Evolutionary conservation across 2,329 filamentous ascomycete genomes (phyloP).

Genomic region (Exophiala spinifera): DNA sequence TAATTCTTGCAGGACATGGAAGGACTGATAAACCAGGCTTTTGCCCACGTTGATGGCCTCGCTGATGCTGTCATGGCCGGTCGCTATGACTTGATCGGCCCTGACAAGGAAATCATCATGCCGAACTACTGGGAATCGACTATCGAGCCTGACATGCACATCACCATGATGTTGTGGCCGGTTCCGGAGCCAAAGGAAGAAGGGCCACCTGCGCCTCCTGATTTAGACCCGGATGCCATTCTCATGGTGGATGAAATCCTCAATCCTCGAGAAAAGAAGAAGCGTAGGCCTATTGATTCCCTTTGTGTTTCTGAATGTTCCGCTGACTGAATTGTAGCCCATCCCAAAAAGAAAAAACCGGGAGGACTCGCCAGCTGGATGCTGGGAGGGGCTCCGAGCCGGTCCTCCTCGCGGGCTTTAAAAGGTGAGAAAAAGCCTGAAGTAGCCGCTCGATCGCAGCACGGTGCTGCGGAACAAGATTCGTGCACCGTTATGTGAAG

Average conservation of each 20-base stretch:
- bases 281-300: constrained; percentile 20
- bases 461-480: constrained; percentile 28
- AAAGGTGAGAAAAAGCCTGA: constrained; percentile 49
- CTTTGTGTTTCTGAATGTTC: background rate
- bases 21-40: constrained; percentile 79
- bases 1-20: constrained; percentile 67
- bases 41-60: constrained; percentile 72
- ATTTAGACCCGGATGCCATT: constrained; percentile 15
- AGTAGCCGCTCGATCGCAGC: constrained; percentile 33
- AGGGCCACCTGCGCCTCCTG: constrained; percentile 13
- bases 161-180: constrained; percentile 67
- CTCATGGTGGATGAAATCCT: constrained; percentile 26
- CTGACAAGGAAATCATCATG: constrained; percentile 77
- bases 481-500: constrained; percentile 36
- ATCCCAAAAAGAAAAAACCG: constrained; percentile 22
- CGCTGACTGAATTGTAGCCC: background rate
- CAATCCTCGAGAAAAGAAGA: constrained; percentile 21
- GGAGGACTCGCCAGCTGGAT: constrained; percentile 45
- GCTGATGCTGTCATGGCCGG: constrained; percentile 73
- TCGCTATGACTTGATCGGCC: constrained; percentile 76
- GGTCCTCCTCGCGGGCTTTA: constrained; percentile 35
- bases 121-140: constrained; percentile 79
- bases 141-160: constrained; percentile 71
- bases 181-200: constrained; percentile 50
- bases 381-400: constrained; percentile 34